A percentile compares a stretch with the other conserved stretches of the same genome.
phyloP scores from a whole-genome alignment of 139 green algal genomes.

The Chlorella sp. region DNA sequence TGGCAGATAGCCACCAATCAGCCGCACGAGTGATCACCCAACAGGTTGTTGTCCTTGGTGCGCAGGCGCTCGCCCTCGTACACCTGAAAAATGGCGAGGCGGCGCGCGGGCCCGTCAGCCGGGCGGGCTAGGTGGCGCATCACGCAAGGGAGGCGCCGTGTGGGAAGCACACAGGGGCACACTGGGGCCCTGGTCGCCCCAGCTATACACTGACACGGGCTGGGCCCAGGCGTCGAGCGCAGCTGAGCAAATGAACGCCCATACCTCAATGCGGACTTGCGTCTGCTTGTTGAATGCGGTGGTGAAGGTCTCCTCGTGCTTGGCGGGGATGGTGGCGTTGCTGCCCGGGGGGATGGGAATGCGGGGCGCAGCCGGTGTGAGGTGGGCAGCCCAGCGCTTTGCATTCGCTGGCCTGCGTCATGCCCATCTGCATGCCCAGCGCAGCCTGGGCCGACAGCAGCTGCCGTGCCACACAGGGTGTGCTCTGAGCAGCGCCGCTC shows the following conservation, averaged over 20 bases:
- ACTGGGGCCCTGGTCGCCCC: not conserved
- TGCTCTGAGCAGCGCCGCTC: not conserved
- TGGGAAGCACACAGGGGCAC: not conserved
- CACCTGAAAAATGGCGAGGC: too few species aligned
- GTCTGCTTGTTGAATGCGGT: constrained; percentile 98
- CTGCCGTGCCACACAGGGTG: not conserved
- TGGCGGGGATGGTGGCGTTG: constrained; percentile 98
- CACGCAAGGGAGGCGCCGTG: not conserved
- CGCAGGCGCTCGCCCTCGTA: constrained; percentile 82
- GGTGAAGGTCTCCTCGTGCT: constrained; percentile 99
- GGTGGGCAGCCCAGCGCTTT: not conserved
- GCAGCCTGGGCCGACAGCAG: not conserved
- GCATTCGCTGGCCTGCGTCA: too few species aligned
- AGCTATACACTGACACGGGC: not conserved
- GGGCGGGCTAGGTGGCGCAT: not conserved
- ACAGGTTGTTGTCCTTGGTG: constrained; percentile 96
- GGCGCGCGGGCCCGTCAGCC: too few species aligned
- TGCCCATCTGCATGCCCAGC: not conserved
- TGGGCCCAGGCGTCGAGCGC: not conserved
- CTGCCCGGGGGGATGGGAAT: constrained; percentile 24
- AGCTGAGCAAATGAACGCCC: constrained; percentile 84
- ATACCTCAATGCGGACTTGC: constrained; percentile 73
- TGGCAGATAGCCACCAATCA: not conserved
- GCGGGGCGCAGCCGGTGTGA: not conserved
- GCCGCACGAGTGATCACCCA: too few species aligned